These are phyloP conservation scores for Aspergillus pseudoviridinutans DNA, from an alignment of 2,329 filamentous ascomycete species.

Conservation along the genomic window DNA sequence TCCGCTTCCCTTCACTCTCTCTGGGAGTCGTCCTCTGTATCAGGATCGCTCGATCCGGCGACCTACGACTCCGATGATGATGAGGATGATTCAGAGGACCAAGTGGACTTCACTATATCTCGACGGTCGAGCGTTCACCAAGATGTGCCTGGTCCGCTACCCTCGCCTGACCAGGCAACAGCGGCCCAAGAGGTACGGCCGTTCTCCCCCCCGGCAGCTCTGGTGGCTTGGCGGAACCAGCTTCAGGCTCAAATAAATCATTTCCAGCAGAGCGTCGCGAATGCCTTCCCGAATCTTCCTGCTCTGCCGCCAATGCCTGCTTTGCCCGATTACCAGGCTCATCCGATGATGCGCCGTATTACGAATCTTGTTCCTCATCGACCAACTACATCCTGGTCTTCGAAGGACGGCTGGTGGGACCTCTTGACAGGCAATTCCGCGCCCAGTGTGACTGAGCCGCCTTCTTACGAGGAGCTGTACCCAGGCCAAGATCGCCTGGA, in stretches of 20 bases:
- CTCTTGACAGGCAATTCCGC: conserved; percentile 52
- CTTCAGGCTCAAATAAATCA: conserved; percentile 70
- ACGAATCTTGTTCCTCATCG: conserved; percentile 69
- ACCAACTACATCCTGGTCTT: conserved; percentile 45
- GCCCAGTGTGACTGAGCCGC: conserved; percentile 55
- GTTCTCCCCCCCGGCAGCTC: conserved; percentile 56
- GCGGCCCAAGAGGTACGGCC: conserved; percentile 25
- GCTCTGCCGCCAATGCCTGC: conserved; percentile 59
- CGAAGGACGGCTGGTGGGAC: conserved; percentile 61
- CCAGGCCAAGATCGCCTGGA: conserved; percentile 44
- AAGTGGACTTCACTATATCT: conserved; percentile 27
- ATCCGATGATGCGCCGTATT: conserved; percentile 68
- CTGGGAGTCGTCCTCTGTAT: conserved; percentile 55
- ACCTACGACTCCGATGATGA: conserved; percentile 38
- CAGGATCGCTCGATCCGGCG: conserved; percentile 43
- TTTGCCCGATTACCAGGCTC: conserved; percentile 69
- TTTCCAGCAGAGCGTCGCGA: conserved; percentile 66
- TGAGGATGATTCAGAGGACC: conserved; percentile 22
- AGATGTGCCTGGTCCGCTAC: conserved; percentile 23
- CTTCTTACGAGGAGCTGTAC: conserved; percentile 76
- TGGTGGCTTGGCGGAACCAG: conserved; percentile 70
- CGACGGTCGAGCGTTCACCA: conserved; percentile 36
- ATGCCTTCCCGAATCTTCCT: conserved; percentile 61
- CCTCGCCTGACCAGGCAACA: conserved; percentile 21
- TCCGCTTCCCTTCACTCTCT: conserved; percentile 63